phyloP scores from a whole-genome alignment of 345 rosid species.

The Eucalyptus globulus region DNA sequence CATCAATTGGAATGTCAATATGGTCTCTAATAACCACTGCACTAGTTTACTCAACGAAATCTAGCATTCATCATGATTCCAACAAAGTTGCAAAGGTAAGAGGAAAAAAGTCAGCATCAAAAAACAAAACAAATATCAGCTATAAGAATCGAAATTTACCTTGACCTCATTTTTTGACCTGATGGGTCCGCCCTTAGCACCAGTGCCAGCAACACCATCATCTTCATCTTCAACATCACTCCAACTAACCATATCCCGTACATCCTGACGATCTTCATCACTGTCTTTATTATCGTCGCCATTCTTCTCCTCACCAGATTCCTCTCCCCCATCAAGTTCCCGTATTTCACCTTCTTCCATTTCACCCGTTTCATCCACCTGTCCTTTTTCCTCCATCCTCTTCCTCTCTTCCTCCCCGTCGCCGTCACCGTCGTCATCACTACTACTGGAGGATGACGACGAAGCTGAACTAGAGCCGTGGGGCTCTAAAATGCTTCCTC shows the following conservation, averaged over 20 bases:
- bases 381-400: not conserved
- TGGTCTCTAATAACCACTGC: not conserved
- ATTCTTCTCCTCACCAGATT: not conserved
- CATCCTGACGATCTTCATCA: conserved; percentile 21
- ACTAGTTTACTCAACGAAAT: not conserved
- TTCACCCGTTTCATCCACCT: not conserved
- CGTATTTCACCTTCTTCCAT: conserved; percentile 13
- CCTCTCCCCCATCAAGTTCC: not conserved
- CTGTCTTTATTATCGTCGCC: not conserved
- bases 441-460: conserved; percentile 5
- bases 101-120: not conserved
- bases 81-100: not conserved
- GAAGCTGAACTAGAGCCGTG: conserved; percentile 34
- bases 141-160: conserved; percentile 23
- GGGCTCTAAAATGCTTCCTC: conserved; percentile 11
- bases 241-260: conserved; percentile 34
- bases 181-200: conserved; percentile 37
- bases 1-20: not conserved
- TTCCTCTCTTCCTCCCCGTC: not conserved
- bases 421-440: not conserved
- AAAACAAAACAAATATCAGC: not conserved
- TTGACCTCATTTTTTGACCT: conserved; percentile 75
- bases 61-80: not conserved
- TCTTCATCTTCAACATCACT: conserved; percentile 35
- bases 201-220: conserved; percentile 23